phyloP scores from a whole-genome alignment of 225 moss, liverwort and hornwort species.

The Climacium dendroides region DNA sequence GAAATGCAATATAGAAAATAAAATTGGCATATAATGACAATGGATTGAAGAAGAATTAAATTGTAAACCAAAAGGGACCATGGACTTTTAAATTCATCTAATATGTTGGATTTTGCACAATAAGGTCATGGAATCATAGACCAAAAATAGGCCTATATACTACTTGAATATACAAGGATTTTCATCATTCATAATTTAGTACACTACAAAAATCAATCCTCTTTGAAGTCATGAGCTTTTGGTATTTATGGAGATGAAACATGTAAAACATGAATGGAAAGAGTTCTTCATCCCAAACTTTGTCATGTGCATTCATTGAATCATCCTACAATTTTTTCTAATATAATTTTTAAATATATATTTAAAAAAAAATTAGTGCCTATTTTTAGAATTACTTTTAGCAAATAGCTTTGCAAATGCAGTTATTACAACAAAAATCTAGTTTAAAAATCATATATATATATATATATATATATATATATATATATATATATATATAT shows the following conservation, averaged over 20 bases:
- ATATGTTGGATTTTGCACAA: too few relatives aligned
- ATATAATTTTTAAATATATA: too few relatives aligned
- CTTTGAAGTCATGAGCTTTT: not conserved
- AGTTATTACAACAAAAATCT: rapidly evolving
- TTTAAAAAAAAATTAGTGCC: too few relatives aligned
- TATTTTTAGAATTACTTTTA: not conserved
- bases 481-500: too few relatives aligned
- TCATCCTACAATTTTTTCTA: too few relatives aligned
- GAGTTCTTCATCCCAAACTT: not conserved
- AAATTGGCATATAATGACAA: too few relatives aligned
- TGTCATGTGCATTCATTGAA: not conserved
- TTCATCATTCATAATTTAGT: not conserved
- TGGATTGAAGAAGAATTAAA: not conserved
- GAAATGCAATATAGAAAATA: not conserved
- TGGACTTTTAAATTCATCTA: not conserved
- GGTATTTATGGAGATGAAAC: not conserved
- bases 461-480: too few relatives aligned
- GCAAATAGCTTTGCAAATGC: rapidly evolving
- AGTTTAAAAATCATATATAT: too few relatives aligned
- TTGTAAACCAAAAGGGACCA: not conserved
- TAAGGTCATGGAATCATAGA: not conserved
- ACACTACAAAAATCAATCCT: not conserved
- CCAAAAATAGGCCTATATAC: not conserved
- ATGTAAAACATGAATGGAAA: not conserved
- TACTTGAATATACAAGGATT: not conserved